Percentiles rank a stretch among this genome's conserved stretches.
These are phyloP conservation scores for Cynara cardunculus DNA, from an alignment of 129 eudicot genomes.

Conservation along the genomic window DNA sequence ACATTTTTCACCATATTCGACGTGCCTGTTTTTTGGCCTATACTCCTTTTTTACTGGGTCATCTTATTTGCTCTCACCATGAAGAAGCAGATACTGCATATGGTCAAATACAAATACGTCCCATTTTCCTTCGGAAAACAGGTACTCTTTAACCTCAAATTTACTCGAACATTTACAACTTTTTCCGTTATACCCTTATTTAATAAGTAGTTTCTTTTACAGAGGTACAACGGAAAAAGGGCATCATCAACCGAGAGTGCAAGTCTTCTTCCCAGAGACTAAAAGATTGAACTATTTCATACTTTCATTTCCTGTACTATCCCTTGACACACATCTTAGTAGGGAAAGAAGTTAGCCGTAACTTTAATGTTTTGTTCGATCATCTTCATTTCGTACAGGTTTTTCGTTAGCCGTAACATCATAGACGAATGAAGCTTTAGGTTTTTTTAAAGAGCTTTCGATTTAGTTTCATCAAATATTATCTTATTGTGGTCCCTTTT, in stretches of 20 bases:
- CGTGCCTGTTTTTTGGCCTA: conserved; percentile 99
- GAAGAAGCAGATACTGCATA: conserved; percentile 91
- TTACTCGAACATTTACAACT: background rate
- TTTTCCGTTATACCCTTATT: background rate
- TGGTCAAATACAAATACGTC: conserved; percentile 90
- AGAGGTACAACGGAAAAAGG: conserved; percentile 52
- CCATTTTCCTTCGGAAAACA: conserved; percentile 96
- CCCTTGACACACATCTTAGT: conserved; percentile 18
- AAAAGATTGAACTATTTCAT: conserved; percentile 5
- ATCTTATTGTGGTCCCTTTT: background rate
- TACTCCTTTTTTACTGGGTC: conserved; percentile 87
- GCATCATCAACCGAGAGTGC: conserved; percentile 41
- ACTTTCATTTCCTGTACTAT: conserved; percentile 15
- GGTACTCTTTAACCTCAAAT: conserved; percentile 32
- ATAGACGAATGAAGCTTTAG: conserved; percentile 24
- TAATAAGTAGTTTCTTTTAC: conserved; percentile 17
- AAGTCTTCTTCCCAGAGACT: conserved; percentile 53
- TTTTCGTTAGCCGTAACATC: conserved; percentile 11
- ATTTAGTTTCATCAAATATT: background rate
- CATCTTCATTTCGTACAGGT: conserved; percentile 26
- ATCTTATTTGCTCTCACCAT: conserved; percentile 79
- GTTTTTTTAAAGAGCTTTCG: conserved; percentile 18
- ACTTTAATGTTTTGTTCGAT: conserved; percentile 17
- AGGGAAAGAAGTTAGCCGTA: conserved; percentile 10
- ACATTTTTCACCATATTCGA: conserved; percentile 87